These are phyloP conservation scores for Colletotrichum scovillei DNA, from an alignment of 2,329 filamentous ascomycete species.

Conservation along the genomic window DNA sequence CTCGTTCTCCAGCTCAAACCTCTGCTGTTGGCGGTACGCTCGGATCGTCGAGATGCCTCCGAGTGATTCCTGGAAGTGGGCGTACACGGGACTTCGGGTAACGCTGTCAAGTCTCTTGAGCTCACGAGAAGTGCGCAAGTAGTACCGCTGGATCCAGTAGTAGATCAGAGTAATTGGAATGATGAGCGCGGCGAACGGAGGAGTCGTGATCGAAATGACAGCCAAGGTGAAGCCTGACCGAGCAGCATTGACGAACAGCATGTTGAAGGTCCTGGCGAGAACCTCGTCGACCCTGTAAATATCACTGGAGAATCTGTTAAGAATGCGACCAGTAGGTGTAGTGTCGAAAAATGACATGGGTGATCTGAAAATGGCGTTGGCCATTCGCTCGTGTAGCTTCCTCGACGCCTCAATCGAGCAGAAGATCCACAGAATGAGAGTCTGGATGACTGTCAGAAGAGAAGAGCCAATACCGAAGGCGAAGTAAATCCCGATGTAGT, in stretches of 20 bases:
- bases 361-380: conserved; percentile 94
- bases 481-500: conserved; percentile 96
- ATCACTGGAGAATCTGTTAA: conserved; percentile 93
- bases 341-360: conserved; percentile 99
- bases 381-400: conserved; percentile 97
- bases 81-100: conserved; percentile 94
- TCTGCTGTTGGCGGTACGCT: conserved; percentile 87
- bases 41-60: conserved; percentile 95
- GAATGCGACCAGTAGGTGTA: conserved; percentile 93
- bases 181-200: conserved; percentile 83
- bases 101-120: conserved; percentile 96
- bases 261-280: conserved; percentile 96
- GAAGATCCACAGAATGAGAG: conserved; percentile 97
- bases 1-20: conserved; percentile 94
- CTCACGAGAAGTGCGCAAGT: conserved; percentile 94
- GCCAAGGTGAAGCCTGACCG: conserved; percentile 85
- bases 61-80: conserved; percentile 97
- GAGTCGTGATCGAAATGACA: conserved; percentile 85
- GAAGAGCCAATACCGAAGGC: conserved; percentile 91
- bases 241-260: conserved; percentile 85
- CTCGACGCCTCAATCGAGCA: conserved; percentile 98
- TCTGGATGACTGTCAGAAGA: conserved; percentile 87
- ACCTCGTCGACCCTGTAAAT: conserved; percentile 91
- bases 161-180: conserved; percentile 85
- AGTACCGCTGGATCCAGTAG: conserved; percentile 95